Evolutionary conservation across 768 basidiomycete species (phyloP), one percentile per base, ranked within the genome.

Genomic region (Mycena amicta): DNA sequence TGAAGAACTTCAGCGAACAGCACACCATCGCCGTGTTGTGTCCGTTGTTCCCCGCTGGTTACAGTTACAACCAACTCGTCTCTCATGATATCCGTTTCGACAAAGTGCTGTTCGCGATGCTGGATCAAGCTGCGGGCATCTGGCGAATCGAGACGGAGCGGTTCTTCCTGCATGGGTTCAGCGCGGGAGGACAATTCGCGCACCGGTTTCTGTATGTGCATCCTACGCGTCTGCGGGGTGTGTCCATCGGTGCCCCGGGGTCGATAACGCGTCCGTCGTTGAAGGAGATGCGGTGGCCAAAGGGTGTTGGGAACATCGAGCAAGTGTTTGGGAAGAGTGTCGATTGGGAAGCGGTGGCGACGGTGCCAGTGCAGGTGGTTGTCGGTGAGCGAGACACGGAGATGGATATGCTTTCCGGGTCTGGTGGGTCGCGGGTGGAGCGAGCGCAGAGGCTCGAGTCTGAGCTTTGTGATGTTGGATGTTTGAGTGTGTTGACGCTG

Each of bases 131-230:
- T 6, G 59, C 50, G 23, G n/a, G 25, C 1, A 57, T 55, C 3
- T 70, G 67, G 67, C 47, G 57, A 18, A 51, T 70, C 25, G 37
- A 55, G 18, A 55, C 57, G 13, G 56, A 55, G 15, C 16, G 54
- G 23, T 60, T 70, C 29, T 66, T 54, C 29, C 25, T 70, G 28
- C 66, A 70, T 52, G 69, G 69, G 1, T 70, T 67, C 37, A 70
- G 68, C 56, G 68, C 57, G 3, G 67, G 68, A 13, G 67, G 59
- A 3, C 68, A 70, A 30, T 70, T 70, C 29, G 67, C 59, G 37
- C 68, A 67, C 39, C 63, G 67, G 3, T 70, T 70, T 39, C 20
- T 63, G 20, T 68, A 68, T 37, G 47, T 70, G 6, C 58, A 68
- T 25, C 62, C 67, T 3, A 12, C 13, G 4, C 52, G 67, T 11